A percentile compares a stretch with the other conserved stretches of the same genome.
Evolutionary conservation across 139 green algal species (phyloP).

Genomic region (Dunaliella primolecta): DNA sequence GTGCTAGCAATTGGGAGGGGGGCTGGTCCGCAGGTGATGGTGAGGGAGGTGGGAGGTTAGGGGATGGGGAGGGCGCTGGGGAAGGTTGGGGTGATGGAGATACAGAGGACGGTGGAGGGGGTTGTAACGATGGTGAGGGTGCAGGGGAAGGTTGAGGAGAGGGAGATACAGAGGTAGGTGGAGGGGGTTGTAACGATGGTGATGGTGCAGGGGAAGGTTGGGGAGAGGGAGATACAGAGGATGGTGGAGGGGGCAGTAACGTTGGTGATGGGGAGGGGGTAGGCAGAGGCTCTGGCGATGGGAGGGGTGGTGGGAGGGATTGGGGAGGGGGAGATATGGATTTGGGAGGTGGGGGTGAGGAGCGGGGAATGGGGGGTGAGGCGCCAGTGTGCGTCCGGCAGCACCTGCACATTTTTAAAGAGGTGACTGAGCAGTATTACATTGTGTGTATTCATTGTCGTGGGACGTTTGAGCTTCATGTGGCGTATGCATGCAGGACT

Average conservation of each 20-base stretch:
- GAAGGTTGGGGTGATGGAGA: not conserved
- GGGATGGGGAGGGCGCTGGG: not conserved
- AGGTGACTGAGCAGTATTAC: too few species aligned
- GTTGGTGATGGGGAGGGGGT: too few species aligned
- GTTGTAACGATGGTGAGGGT: not conserved
- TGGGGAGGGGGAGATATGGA: not conserved
- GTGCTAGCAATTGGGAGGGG: not conserved
- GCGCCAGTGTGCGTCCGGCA: too few species aligned
- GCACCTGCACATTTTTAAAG: too few species aligned
- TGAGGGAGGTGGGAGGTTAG: not conserved
- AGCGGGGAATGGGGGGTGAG: too few species aligned
- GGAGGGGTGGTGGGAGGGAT: not conserved
- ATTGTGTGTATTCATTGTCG: too few species aligned
- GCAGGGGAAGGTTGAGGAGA: not conserved
- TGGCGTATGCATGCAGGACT: too few species aligned
- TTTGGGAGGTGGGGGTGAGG: not conserved
- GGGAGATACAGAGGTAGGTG: not conserved
- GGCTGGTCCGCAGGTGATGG: not conserved
- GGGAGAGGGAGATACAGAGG: not conserved
- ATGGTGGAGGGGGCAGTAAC: too few species aligned
- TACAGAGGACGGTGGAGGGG: not conserved
- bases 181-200: not conserved
- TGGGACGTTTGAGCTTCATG: too few species aligned
- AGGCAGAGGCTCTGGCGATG: too few species aligned
- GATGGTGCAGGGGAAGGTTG: not conserved